Conservation (phyloP, 2,329 filamentous ascomycete species). For the Aureobasidium pullulans region DNA sequence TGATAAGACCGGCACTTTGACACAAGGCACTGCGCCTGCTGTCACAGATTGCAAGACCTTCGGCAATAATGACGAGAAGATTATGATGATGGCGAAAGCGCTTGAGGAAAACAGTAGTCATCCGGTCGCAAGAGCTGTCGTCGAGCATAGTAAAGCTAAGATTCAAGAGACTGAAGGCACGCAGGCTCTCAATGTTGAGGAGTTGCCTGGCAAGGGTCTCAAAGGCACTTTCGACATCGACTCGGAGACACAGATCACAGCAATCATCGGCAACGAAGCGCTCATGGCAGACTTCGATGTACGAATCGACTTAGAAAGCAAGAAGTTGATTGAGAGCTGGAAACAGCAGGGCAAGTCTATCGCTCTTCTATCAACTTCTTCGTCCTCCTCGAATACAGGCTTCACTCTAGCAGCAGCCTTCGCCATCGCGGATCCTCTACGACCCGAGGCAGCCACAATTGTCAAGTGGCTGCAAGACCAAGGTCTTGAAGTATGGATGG, state of each 20-base stretch:
- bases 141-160: conserved; percentile 41
- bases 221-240: conserved; percentile 44
- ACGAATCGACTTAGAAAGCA: conserved; percentile 20
- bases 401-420: conserved; percentile 56
- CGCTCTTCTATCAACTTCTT: conserved; percentile 25
- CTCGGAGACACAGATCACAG: conserved; percentile 25
- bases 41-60: conserved; percentile 1
- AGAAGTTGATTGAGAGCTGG: conserved; percentile 29
- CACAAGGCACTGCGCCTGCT: conserved; percentile 59
- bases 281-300: conserved; percentile 48
- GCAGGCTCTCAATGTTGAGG: conserved; percentile 42
- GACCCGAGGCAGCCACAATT: conserved; percentile 53
- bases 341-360: conserved; percentile 36
- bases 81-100: conserved; percentile 50
- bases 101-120: conserved; percentile 68
- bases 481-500: conserved; percentile 77
- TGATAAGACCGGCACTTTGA: conserved; percentile 83
- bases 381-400: not conserved
- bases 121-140: conserved; percentile 64
- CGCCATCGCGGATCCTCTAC: conserved; percentile 73
- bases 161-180: not conserved
- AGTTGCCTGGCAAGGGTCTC: conserved; percentile 65
- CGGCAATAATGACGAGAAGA: conserved; percentile 20
- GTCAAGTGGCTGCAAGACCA: conserved; percentile 51
- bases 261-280: conserved; percentile 65